Conservation (phyloP, 2,329 filamentous ascomycete genomes). For the Parascedosporium putredinis region DNA sequence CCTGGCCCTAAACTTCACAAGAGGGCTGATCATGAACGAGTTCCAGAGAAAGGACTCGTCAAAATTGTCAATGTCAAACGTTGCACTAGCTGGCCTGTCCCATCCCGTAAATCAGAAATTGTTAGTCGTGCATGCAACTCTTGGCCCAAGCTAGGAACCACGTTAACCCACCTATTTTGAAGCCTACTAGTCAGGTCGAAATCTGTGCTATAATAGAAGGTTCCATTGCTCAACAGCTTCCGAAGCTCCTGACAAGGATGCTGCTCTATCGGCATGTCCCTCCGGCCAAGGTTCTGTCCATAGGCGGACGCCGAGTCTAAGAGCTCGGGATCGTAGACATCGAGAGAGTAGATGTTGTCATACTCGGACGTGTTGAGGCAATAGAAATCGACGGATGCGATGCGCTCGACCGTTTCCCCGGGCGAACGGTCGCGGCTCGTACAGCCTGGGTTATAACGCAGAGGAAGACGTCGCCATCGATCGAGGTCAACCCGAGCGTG, state of each 20-base stretch:
- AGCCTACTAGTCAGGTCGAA: conserved; percentile 92
- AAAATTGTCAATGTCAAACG: conserved; percentile 85
- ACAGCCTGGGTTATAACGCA: conserved; percentile 76
- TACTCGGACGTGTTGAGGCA: conserved; percentile 82
- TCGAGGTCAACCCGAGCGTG: conserved; percentile 77
- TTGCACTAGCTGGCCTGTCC: conserved; percentile 58
- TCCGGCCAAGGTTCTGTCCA: conserved; percentile 45
- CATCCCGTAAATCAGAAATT: conserved; percentile 3
- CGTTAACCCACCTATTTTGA: conserved; percentile 61
- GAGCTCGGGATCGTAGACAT: conserved; percentile 38
- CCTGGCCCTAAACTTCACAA: conserved; percentile 79
- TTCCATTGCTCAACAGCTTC: conserved; percentile 85
- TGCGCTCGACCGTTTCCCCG: conserved; percentile 86
- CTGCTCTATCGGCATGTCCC: conserved; percentile 58
- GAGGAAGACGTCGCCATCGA: conserved; percentile 77
- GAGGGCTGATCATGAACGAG: conserved; percentile 91
- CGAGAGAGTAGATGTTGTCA: conserved; percentile 59
- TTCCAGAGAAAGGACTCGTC: conserved; percentile 96
- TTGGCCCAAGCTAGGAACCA: conserved; percentile 10
- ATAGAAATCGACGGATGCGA: conserved; percentile 81
- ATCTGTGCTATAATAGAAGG: conserved; percentile 97
- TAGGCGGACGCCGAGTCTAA: conserved; percentile 38
- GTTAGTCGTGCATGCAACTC: neutral
- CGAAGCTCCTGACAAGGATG: conserved; percentile 86
- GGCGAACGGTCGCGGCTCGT: conserved; percentile 70